These are phyloP conservation scores for Staphylotrichum longicolle DNA, from an alignment of 495 filamentous ascomycete species.

Conservation along the genomic window DNA sequence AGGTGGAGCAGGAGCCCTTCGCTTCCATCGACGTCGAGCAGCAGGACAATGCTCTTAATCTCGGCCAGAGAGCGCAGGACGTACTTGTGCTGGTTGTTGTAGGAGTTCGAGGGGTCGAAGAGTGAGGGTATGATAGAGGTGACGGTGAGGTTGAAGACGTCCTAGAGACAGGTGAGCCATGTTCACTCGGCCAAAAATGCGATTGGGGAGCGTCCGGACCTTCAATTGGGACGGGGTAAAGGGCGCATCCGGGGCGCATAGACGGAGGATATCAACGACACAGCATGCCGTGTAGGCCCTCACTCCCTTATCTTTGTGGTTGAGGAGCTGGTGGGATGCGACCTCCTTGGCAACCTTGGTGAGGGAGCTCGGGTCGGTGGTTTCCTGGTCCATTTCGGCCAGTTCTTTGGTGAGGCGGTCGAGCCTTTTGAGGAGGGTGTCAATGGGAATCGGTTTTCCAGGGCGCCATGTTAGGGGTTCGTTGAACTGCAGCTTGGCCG, in stretches of 20 bases:
- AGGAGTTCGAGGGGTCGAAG: constrained; percentile 82
- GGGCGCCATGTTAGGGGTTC: constrained; percentile 89
- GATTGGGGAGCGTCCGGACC: constrained; percentile 48
- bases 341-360: constrained; percentile 85
- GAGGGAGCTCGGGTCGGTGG: constrained; percentile 74
- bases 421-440: constrained; percentile 76
- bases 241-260: constrained; percentile 94
- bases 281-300: constrained; percentile 84
- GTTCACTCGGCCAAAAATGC: too few species aligned
- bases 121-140: constrained; percentile 79
- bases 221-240: constrained; percentile 88
- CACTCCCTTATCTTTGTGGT: constrained; percentile 90
- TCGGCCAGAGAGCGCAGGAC: constrained; percentile 85
- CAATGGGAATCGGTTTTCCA: constrained; percentile 81
- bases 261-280: constrained; percentile 86
- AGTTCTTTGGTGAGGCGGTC: constrained; percentile 81
- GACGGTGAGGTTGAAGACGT: constrained; percentile 89
- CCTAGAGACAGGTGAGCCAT: constrained; percentile 50
- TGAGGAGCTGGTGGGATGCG: constrained; percentile 73
- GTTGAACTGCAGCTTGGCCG: constrained; percentile 64
- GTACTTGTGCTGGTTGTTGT: constrained; percentile 89
- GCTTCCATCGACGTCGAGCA: constrained; percentile 82
- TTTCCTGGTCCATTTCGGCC: constrained; percentile 81
- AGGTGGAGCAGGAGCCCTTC: constrained; percentile 74
- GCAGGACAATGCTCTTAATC: constrained; percentile 89